These are phyloP conservation scores for Coemansia sp. DNA, from an alignment of 192 early-diverging fungal genomes.

Conservation along the genomic window DNA sequence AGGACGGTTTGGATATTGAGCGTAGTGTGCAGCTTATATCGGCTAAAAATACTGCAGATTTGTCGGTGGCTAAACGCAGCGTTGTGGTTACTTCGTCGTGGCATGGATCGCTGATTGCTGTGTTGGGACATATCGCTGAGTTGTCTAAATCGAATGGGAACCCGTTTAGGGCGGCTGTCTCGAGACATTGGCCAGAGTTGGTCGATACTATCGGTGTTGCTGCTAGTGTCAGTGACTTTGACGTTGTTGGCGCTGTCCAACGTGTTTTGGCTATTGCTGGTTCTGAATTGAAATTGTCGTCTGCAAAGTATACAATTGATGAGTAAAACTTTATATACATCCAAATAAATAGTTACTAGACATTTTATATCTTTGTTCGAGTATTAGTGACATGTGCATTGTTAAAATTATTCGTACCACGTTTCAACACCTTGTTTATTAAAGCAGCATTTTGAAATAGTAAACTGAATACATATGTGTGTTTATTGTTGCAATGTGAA, in stretches of 20 bases:
- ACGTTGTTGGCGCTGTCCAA: constrained; percentile 41
- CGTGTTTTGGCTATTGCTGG: constrained; percentile 30
- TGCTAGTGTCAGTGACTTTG: constrained; percentile 32
- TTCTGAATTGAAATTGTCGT: constrained; percentile 12
- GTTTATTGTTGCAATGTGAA: no score
- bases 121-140: constrained; percentile 18
- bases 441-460: no score
- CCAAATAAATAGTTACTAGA: no score
- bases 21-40: constrained; percentile 5
- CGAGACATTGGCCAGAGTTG: constrained; percentile 29
- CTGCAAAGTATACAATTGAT: constrained; percentile 6
- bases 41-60: not conserved
- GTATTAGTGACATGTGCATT: no score
- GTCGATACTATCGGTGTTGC: constrained; percentile 44
- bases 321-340: no score
- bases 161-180: constrained; percentile 22
- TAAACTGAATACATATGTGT: no score
- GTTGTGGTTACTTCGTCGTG: constrained; percentile 29
- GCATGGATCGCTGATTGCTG: constrained; percentile 22
- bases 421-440: no score
- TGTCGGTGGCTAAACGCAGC: constrained; percentile 23
- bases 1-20: not conserved
- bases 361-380: no score
- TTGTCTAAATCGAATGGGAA: not conserved
- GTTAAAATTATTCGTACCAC: no score